Evolutionary conservation across 768 basidiomycete species (phyloP), one percentile per base, ranked within the genome.

Genomic region (Suillus subaureus): DNA sequence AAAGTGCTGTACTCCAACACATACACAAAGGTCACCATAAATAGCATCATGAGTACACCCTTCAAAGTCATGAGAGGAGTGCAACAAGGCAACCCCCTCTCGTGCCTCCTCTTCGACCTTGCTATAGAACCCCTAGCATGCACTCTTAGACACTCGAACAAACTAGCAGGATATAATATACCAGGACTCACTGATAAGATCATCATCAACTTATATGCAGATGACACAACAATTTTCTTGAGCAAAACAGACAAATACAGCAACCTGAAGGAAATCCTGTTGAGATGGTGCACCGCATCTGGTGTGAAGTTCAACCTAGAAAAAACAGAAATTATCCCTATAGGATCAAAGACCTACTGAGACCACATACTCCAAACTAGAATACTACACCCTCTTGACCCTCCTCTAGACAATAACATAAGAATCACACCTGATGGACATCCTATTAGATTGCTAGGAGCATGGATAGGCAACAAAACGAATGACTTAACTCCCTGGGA

Each of bases 61-160:
- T 67, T 66, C 61, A 5, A 0, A 6, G 58, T 69, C 0, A 69
- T 28, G 0, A 11, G 65, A 47, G 81, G 81, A 0, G 77, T 80
- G 0, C 8, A 75, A 15, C 81, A 82, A 61, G 80, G 78, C 0
- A 74, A 79, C 68, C 78, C 76, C 0, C 61, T 42, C 1, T 42
- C 40, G 3, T 42, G 40, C 16, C 6, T 18, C 1, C 40, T 42
- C 1, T 42, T 42, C 2, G 18, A 42, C 6, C 42, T 43, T 8
- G 18, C 42, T 2, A 43, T 43, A 21, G 42, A 42, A 18, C 42
- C 42, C 0, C 7, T 18, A 42, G 42, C 42, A 7, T 42, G 42
- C 16, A 40, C 0, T 0, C 5, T 39, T 0, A 13, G 12, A 13
- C 13, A 39, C 37, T 39, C 37, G 4, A 3, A 39, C 9, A 2